Evolutionary conservation across 108 stramenopile genomes (phyloP).

Genomic region (Conticribra weissflogii): DNA sequence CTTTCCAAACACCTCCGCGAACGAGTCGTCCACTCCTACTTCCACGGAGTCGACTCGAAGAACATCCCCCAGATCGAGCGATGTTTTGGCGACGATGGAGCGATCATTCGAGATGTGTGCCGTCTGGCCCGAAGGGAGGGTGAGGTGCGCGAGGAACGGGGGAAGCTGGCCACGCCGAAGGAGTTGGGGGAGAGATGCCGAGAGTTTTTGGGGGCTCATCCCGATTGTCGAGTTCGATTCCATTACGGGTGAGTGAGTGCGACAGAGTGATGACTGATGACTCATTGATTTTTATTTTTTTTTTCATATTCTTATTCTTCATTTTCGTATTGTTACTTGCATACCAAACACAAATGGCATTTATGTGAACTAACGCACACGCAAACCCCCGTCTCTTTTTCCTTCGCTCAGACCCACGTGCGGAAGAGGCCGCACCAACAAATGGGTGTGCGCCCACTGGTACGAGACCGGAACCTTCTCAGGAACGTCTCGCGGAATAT

Average conservation of each 20-base stretch:
- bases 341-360: background rate
- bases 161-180: constrained; percentile 30
- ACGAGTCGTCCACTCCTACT: constrained; percentile 53
- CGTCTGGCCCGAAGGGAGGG: constrained; percentile 27
- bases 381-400: background rate
- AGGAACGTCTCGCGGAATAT: constrained; percentile 52
- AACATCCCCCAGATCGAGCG: constrained; percentile 43
- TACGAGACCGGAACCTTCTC: constrained; percentile 67
- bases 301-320: background rate
- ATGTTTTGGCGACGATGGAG: constrained; percentile 51
- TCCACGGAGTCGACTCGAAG: constrained; percentile 60
- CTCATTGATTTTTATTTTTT: background rate
- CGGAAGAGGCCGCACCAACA: constrained; percentile 22
- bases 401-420: constrained; percentile 28
- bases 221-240: constrained; percentile 56
- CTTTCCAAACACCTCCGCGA: constrained; percentile 28
- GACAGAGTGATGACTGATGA: background rate
- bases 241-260: constrained; percentile 41
- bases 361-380: background rate
- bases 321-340: background rate
- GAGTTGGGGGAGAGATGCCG: constrained; percentile 60
- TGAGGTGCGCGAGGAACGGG: background rate
- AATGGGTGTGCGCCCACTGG: constrained; percentile 75
- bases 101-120: constrained; percentile 68
- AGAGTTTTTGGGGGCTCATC: constrained; percentile 69